Conservation (phyloP, 352 stramenopile genomes). For the Globisporangium splendens region DNA sequence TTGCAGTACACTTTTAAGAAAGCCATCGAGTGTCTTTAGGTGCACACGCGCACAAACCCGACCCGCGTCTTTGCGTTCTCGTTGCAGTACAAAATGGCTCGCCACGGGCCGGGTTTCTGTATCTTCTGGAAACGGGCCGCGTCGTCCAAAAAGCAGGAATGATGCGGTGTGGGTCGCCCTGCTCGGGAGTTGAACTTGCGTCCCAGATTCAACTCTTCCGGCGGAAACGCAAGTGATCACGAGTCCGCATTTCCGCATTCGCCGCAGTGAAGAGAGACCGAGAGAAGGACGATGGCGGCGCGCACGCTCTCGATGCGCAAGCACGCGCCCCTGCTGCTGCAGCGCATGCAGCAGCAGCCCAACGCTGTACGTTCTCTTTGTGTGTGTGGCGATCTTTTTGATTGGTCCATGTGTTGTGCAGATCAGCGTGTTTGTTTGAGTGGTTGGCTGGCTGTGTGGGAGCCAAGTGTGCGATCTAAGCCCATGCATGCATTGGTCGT, state of each 20-base stretch:
- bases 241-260: background rate
- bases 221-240: background rate
- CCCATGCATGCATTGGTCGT: too few species aligned
- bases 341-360: conserved; percentile 9
- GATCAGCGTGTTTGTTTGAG: too few species aligned
- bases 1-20: too few species aligned
- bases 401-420: background rate
- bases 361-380: conserved; percentile 1
- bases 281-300: background rate
- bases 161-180: background rate
- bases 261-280: background rate
- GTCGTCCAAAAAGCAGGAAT: background rate
- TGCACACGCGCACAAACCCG: too few species aligned
- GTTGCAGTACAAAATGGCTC: too few species aligned
- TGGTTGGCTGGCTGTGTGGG: too few species aligned
- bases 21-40: too few species aligned
- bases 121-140: background rate
- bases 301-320: conserved; percentile 9
- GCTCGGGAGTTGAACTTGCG: background rate
- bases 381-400: background rate
- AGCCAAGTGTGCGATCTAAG: too few species aligned
- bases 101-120: background rate
- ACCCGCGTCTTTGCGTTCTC: too few species aligned
- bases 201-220: background rate
- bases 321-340: conserved; percentile 5